phyloP scores from a whole-genome alignment of 768 basidiomycete genomes.

The Xanthoconium stramineum region DNA sequence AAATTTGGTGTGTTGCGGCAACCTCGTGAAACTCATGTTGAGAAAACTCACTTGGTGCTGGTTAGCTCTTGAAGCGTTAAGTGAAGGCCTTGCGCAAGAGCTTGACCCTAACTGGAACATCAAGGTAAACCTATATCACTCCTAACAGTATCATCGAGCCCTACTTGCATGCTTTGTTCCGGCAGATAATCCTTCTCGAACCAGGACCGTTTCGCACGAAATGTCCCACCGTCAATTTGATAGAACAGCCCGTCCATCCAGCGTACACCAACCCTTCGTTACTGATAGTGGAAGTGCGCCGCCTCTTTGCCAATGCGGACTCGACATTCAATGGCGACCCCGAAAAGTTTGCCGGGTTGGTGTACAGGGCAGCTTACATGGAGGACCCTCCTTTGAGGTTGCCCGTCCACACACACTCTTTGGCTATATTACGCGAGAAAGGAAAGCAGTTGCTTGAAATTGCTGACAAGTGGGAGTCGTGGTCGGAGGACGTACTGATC shows the following conservation, averaged over 20 bases:
- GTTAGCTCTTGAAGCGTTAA: constrained; percentile 14
- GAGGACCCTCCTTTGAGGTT: constrained; percentile 18
- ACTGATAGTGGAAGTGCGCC: background rate
- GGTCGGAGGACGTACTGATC: background rate
- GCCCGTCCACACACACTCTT: background rate
- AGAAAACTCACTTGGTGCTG: background rate
- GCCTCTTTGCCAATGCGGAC: background rate
- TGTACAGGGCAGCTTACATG: constrained; percentile 5
- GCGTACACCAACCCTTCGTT: constrained; percentile 10
- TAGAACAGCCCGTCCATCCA: constrained; percentile 6
- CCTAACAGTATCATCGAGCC: background rate
- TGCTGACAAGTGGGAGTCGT: constrained; percentile 15
- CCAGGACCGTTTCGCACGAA: constrained; percentile 1
- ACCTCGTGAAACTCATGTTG: background rate
- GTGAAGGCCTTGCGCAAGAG: constrained; percentile 12
- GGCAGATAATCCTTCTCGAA: constrained; percentile 5
- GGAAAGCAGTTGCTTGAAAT: constrained; percentile 9
- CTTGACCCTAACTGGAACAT: constrained; percentile 24
- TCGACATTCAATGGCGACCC: constrained; percentile 11
- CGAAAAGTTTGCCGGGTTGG: constrained; percentile 12
- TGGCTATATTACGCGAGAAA: background rate
- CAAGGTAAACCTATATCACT: constrained; percentile 2
- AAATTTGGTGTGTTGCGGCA: constrained; percentile 12
- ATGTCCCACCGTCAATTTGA: background rate
- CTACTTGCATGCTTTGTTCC: background rate